Base-by-base conservation (phyloP, 2,329 filamentous ascomycete genomes). In the Verticillium zaregamsianum region DNA sequence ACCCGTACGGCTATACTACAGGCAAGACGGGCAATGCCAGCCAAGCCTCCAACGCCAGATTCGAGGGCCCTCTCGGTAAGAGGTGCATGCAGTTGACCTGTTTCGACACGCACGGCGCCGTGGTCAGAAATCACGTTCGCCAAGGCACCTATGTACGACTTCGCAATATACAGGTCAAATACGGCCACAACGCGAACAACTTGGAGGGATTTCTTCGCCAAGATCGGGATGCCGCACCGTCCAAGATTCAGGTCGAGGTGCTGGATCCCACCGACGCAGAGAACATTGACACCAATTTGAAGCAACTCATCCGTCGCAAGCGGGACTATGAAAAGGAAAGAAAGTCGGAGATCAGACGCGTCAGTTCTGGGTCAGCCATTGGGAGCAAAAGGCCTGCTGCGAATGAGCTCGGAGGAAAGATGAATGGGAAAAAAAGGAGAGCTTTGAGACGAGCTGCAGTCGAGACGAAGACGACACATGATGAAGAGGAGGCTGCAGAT, bases 41-140 rank as follows among this genome's bases (percentile, higher is more conserved):
- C 45, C 45, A 49, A 25, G 23, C 45, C 45, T 37, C 61, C 12
- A 63, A 65, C 37, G 23, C 63, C 3, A 71, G 75, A n/a, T 96
- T 91, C 90, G 77, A 79, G 2, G 92, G 93, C 0, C 93, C 93
- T 0, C 89, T 79, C 66, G 93, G 93, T 2, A 87, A 88, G 68
- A 79, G 84, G 69, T 89, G 87, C 1, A 79, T 97, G 59, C 87
- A 89, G 67, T 76, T 97, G 28, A 90, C 86, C 32, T 81, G 90
- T 32, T 96, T 81, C 72, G 86, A 89, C 15, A 84, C 85, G 0
- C 90, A 97, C 72, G 85, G 87, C 1, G 68, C 71, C 1, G 85
- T 78, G 65, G 82, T 89, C n/a, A 80, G 79, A 17, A 69, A 80
- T 0, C 72, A 85, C 7, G 76, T 95, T 31, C 76, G 79, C 2